Conservation (phyloP, 257 asterid species). For the Echites panduratus region DNA sequence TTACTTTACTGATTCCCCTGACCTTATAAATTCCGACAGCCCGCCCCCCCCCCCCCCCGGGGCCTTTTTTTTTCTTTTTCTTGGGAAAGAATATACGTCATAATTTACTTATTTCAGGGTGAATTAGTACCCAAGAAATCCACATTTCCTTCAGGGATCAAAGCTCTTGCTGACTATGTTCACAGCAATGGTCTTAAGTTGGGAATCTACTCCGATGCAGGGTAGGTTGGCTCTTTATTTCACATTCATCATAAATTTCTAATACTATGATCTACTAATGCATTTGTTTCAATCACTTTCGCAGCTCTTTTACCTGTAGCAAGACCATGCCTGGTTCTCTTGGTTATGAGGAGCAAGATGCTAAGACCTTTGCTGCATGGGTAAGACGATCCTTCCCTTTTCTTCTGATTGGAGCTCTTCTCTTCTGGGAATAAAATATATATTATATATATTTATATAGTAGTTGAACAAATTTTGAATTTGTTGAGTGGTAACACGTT, state of each 20-base stretch:
- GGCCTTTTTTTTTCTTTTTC: not conserved
- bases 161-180: slow-evolving; percentile 85
- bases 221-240: slow-evolving; percentile 32
- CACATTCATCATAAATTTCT: not conserved
- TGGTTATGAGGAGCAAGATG: slow-evolving; percentile 83
- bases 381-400: slow-evolving; percentile 22
- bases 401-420: not conserved
- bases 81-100: not conserved
- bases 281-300: slow-evolving; percentile 4
- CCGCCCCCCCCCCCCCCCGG: too few relatives aligned
- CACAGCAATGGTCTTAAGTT: slow-evolving; percentile 87
- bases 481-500: not conserved
- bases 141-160: slow-evolving; percentile 90
- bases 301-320: slow-evolving; percentile 76
- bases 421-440: not conserved
- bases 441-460: too few relatives aligned
- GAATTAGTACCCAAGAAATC: slow-evolving; percentile 57
- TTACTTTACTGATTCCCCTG: slow-evolving; percentile 8
- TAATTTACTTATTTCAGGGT: slow-evolving; percentile 47
- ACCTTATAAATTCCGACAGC: too few relatives aligned
- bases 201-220: slow-evolving; percentile 93
- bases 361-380: slow-evolving; percentile 80
- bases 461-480: not conserved
- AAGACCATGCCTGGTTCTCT: slow-evolving; percentile 89
- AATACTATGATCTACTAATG: not conserved